A percentile compares a stretch with the other conserved stretches of the same genome.
Evolutionary conservation across 192 early-diverging fungal species (phyloP).

Genomic region (Backusella psychrophila): DNA sequence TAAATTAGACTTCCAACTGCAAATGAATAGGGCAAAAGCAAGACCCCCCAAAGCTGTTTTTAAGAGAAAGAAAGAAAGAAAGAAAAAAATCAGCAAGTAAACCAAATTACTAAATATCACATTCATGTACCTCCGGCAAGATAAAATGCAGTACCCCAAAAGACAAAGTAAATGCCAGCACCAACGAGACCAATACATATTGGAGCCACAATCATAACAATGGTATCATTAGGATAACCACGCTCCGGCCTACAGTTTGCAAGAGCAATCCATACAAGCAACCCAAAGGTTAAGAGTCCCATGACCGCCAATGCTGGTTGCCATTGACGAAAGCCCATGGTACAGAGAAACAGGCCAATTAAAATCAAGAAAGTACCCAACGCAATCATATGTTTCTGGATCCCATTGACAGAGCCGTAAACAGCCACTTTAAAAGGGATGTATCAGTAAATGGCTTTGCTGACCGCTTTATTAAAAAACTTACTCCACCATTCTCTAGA

Average conservation of each 20-base stretch:
- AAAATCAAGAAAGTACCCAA: neutral
- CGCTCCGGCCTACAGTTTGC: conserved; percentile 6
- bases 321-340: neutral
- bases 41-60: conserved; percentile 27
- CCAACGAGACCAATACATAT: conserved; percentile 6
- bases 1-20: conserved; percentile 20
- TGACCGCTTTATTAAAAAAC: neutral
- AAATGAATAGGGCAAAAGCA: conserved; percentile 25
- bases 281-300: neutral
- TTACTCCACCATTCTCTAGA: neutral
- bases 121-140: conserved; percentile 2
- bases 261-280: neutral
- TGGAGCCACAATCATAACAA: conserved; percentile 8
- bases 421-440: neutral
- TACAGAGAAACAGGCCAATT: neutral
- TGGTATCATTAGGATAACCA: conserved; percentile 6
- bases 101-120: neutral
- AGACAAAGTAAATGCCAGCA: neutral
- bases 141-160: conserved; percentile 8
- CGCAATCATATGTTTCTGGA: neutral
- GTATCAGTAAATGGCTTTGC: neutral
- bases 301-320: neutral
- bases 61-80: neutral
- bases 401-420: neutral
- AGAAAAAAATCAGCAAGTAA: neutral